Evolutionary conservation across 2,329 filamentous ascomycete genomes (phyloP).

Genomic region (Colletotrichum salicis): DNA sequence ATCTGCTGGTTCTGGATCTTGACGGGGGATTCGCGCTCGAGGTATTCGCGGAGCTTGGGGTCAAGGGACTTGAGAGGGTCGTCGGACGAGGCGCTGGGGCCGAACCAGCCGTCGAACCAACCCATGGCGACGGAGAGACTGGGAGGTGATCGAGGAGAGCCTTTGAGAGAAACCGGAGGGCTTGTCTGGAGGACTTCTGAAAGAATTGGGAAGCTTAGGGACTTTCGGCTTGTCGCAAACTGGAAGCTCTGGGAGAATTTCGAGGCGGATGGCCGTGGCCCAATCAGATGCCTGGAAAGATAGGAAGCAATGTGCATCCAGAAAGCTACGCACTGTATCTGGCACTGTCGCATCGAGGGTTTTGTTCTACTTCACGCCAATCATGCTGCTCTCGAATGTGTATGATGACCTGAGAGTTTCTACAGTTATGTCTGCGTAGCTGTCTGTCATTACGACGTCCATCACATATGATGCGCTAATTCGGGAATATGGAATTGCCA

Average conservation of each 20-base stretch:
- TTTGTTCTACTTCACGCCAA: not conserved
- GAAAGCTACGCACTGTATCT: not conserved
- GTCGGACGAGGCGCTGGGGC: slow-evolving; percentile 56
- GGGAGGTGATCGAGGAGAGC: too few species aligned
- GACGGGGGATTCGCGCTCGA: slow-evolving; percentile 82
- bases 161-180: not conserved
- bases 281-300: slow-evolving; percentile 33
- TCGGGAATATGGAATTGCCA: not conserved
- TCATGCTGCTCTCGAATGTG: not conserved
- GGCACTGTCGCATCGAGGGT: not conserved
- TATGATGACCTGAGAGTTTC: not conserved
- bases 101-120: slow-evolving; percentile 63
- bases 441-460: not conserved
- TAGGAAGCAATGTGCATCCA: not conserved
- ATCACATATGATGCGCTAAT: not conserved
- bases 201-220: not conserved
- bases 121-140: slow-evolving; percentile 56
- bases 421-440: too few species aligned
- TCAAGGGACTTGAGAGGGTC: slow-evolving; percentile 80
- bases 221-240: slow-evolving; percentile 13
- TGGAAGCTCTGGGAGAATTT: slow-evolving; percentile 34
- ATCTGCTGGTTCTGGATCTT: slow-evolving; percentile 62
- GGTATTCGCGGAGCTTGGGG: slow-evolving; percentile 83
- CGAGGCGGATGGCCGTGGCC: slow-evolving; percentile 11
- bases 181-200: not conserved